Base-by-base conservation (phyloP, 2,329 filamentous ascomycete genomes). In the Monosporascus sp. region DNA sequence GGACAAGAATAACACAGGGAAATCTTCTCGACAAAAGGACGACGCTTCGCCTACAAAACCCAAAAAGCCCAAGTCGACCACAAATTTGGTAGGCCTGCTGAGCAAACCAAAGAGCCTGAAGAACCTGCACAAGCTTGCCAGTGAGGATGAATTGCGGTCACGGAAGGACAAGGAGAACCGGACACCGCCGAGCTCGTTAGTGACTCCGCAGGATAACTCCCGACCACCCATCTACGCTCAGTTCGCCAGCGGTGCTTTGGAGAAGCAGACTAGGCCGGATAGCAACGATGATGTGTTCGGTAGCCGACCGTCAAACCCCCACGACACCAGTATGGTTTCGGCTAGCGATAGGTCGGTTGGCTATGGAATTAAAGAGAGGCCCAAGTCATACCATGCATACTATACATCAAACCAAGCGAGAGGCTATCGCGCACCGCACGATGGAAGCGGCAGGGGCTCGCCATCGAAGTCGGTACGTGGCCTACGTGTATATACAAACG, bases 81-180 rank as follows among this genome's bases (percentile, higher is more conserved):
- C 88, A 34, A 95, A 91, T 66, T 77, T 97, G n/a, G 83, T 84
- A 1, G 84, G 80, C 5, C 80, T 97, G 51, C 80, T 96, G 49
- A 84, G 84, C 52, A 85, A 87, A 52, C 83, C 85, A 54, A 90
- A 87, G 67, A 90, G 89, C 9, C 78, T 85, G 50, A 89, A 85
- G 64, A 86, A 83, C 58, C 71, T 87, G 24, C 80, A 82, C 56
- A 78, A 77, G 53, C 64, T 75, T 47, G 67, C 68, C 15, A 72
- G 72, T 36, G 80, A 82, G 14, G 80, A 83, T 6, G 74, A 78
- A 50, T 70, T 74, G 24, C 75, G 74, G 39, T 69, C 72, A 41
- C 70, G 69, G 27, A 86, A 82, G 62, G 86, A 93, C 68, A 96
- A 96, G 71, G 91, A 96, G 70, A 96, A 96, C 67, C 80, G 79